These are phyloP conservation scores for Lunularia cruciata DNA, from an alignment of 225 moss, liverwort and hornwort species.

Conservation along the genomic window DNA sequence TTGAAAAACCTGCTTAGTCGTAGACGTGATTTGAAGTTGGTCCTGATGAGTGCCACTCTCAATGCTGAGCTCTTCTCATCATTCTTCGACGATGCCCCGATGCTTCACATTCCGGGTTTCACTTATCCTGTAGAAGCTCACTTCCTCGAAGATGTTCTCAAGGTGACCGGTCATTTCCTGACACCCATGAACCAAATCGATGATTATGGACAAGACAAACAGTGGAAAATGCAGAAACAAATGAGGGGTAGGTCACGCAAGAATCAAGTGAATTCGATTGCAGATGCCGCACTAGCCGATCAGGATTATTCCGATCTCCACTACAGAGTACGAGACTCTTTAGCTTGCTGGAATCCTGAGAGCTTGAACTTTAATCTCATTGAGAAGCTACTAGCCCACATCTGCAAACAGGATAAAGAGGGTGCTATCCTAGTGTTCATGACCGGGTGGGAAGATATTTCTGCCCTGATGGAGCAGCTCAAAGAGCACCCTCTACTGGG, in stretches of 20 bases:
- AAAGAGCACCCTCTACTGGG: constrained; percentile 69
- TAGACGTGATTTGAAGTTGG: constrained; percentile 75
- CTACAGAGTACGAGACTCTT: constrained; percentile 71
- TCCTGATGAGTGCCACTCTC: constrained; percentile 98
- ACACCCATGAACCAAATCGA: constrained; percentile 87
- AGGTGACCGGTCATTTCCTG: constrained; percentile 62
- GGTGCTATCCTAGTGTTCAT: constrained; percentile 94
- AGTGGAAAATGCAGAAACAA: constrained; percentile 92
- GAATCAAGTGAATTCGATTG: constrained; percentile 65
- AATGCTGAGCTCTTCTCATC: constrained; percentile 96
- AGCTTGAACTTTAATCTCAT: constrained; percentile 83
- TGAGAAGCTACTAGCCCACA: constrained; percentile 68
- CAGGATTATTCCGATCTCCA: constrained; percentile 55
- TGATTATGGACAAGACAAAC: constrained; percentile 91
- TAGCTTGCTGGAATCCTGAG: constrained; percentile 90
- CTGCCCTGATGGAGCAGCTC: constrained; percentile 73
- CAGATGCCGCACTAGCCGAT: constrained; percentile 77
- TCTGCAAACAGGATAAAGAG: constrained; percentile 57
- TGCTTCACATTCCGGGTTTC: constrained; percentile 88
- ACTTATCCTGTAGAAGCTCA: constrained; percentile 75
- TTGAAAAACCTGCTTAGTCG: constrained; percentile 80
- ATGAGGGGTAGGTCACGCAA: constrained; percentile 60
- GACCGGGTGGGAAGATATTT: constrained; percentile 97
- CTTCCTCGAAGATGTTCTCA: constrained; percentile 75
- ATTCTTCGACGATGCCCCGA: constrained; percentile 75